Base-by-base conservation (phyloP, 257 asterid genomes). In the Lycium ferocissimum region DNA sequence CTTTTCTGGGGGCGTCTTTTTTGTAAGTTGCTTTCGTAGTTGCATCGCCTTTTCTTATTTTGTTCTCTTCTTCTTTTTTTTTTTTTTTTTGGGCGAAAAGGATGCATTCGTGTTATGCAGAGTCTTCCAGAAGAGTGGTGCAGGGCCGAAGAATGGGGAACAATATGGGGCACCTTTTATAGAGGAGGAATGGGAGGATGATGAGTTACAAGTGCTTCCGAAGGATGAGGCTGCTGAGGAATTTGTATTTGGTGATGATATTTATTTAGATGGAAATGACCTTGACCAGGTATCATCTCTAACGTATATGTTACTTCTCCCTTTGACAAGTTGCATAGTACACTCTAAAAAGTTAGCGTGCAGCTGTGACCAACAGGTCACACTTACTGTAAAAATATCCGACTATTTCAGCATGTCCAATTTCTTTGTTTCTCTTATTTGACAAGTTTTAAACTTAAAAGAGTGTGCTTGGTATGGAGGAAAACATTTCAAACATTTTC, bases 131-230 rank as follows among this genome's bases (percentile, higher is more conserved):
- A 96, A 96, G 90, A 96, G 99, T 94, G 99, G 99, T 70, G 82
- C 99, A 0, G 99, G 99, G 80, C 98, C 99, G 43, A 96, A 93
- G 92, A 96, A 96, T 85, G 99, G 98, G 59, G 99, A 94, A 86
- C 95, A 91, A 85, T 96, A 96, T 84, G 99, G 99, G 51, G 99
- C 99, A 69, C 99, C 99, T 17, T 91, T 93, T 80, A 85, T 92
- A 35, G 98, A 92, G 87, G 98, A 94, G 91, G 99, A 96, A 71
- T 96, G 99, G 99, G 98, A 94, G 87, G 89, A 88, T 3, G 94
- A 92, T 59, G 98, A 89, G 79, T 83, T 89, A 76, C 93, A 88
- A 66, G 33, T 86, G 57, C 58, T 86, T 86, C 93, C 90, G 43
- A 90, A 89, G 88, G 87, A 82, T 72, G 97, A 91, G 89, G 84